Conservation (phyloP, 139 green algal species). For the Micromonas commoda region DNA sequence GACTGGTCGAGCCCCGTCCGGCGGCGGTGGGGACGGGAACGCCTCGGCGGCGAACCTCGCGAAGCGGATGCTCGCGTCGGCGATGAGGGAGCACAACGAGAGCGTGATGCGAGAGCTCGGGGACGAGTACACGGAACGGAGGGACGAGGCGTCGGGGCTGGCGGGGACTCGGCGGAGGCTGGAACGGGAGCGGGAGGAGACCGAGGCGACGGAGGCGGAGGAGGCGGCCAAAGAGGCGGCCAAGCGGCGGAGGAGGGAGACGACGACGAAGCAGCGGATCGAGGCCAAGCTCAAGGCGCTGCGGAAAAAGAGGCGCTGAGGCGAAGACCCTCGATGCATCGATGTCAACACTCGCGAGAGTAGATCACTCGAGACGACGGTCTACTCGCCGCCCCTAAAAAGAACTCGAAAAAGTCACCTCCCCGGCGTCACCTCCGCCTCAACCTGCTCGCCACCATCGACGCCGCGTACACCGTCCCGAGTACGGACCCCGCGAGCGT, state of each 20-base stretch:
- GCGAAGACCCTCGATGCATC: no score
- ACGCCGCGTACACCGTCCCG: no score
- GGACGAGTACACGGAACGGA: neutral
- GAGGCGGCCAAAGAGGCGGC: neutral
- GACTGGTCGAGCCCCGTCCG: no score
- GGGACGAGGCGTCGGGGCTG: neutral
- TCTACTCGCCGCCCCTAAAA: no score
- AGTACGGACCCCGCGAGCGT: no score
- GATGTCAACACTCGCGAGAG: no score
- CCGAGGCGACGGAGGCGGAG: no score
- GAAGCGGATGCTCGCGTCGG: neutral
- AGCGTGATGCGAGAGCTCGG: neutral
- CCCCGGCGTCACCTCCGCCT: no score
- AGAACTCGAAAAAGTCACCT: no score
- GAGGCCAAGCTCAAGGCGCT: neutral
- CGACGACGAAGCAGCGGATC: neutral
- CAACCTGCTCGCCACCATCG: no score
- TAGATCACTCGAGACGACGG: no score
- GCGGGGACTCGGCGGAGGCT: neutral
- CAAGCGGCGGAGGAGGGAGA: neutral
- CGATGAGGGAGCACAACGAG: neutral
- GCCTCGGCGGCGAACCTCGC: neutral
- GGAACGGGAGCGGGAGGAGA: neutral
- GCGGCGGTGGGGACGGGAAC: neutral
- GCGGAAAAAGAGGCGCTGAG: neutral